Base-by-base conservation (phyloP, 768 basidiomycete genomes). In the Peribolospora kevripleyi region DNA sequence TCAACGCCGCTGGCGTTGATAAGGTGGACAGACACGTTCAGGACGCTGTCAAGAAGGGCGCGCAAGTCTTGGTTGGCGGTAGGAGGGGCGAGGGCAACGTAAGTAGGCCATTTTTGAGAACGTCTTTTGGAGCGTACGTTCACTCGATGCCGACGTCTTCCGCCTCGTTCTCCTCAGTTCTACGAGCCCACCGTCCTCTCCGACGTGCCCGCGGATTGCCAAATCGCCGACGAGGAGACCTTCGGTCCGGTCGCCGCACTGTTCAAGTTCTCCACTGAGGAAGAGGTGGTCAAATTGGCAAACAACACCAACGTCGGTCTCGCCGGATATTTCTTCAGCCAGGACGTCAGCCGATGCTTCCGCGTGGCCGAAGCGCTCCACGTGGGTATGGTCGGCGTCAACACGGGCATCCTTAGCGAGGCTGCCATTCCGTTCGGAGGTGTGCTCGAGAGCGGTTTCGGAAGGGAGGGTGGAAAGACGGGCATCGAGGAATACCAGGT, bases 311-410 rank as follows among this genome's bases (percentile, higher is more conserved):
- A 83, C 14, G 76, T 82, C 38, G 93, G 93, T 0, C 72, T 98
- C 36, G 87, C 91, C 14, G 90, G 88, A 4, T 68, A 58, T 54
- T 90, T 97, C 73, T 98, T 79, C 73, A 76, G 78, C 42, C 68
- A 77, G 45, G 91, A 97, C 65, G 73, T 93, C 5, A 83, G 85
- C 3, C 70, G 90, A 45, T 80, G 84, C 47, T 95, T 85, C 84
- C 76, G 91, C 46, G 88, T 98, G 13, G 86, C 90, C 11, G 93
- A 93, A 71, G 81, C 74, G 60, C 71, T 97, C 39, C 86, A 98
- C 5, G 55, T 54, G 3, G 91, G 90, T 4, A 95, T 81, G 79
- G 84, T 90, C 36, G 84, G 83, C 41, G 72, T 55, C 50, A 88
- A 88, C 67, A 84, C 84, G 1, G 82, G 82, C 3, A 52, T 79